Evolutionary conservation across 306 rosid species (phyloP), one percentile per base, ranked within the genome.

Genomic region (Trifolium repens): DNA sequence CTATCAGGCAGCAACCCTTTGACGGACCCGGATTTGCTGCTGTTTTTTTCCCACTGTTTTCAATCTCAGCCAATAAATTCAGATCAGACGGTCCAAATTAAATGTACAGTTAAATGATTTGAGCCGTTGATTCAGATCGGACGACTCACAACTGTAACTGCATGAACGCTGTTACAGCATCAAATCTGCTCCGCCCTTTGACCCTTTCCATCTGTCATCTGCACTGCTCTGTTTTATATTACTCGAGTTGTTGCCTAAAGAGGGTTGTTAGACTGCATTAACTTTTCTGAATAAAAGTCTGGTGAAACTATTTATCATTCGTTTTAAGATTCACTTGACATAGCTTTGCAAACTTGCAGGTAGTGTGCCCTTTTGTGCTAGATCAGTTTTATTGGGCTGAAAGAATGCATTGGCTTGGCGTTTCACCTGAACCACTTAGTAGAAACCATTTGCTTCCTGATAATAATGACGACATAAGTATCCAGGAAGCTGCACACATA

Each of bases 341-440:
- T 54, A 55, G 79, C 68, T 67, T 16, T 66, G 57, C 49, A 55
- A 80, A 26, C 65, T 78, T 74, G 84, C 87, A 92, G 97, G 87
- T 92, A 44, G 67, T 92, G 37, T 92, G 96, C 77, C 97, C 97
- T 26, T 92, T 90, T 75, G 77, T 92, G 77, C 82, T 87, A 60
- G 97, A 92, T 82, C 96, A 92, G 75, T 92, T 90, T 67, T 92
- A 92, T 67, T 92, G 97, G 96, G 93, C 97, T 55, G 97, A 92
- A 82, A 84, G 97, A 80, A 90, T 88, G 96, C 63, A 62, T 77
- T 92, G 97, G 97, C 96, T 92, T 35, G 97, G 97, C 19, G 90
- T 92, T 73, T 91, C 97, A 39, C 86, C 97, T 5, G 88, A 90
- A 81, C 92, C 97, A 0, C 82, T 92, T 75, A 71, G 79, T 60